Evolutionary conservation across 2,329 filamentous ascomycete species (phyloP).

Genomic region (Fusarium praegraminearum): DNA sequence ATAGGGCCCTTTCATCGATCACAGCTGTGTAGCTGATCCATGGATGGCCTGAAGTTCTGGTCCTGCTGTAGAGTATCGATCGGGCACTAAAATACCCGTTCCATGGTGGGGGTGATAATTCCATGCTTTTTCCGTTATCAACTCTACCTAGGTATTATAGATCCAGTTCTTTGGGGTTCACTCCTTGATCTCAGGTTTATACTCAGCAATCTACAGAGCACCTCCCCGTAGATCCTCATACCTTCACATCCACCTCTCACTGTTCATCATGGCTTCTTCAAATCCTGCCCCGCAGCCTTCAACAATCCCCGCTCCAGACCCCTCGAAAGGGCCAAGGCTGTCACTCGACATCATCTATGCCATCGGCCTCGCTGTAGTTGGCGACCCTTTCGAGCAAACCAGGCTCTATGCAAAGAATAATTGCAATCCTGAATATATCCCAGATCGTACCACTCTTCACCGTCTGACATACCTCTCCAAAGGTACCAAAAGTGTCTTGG

Average conservation of each 20-base stretch:
- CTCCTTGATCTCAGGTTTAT: too few species aligned
- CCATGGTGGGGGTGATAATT: not conserved
- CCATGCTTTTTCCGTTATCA: conserved; percentile 13
- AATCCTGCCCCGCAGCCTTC: not conserved
- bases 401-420: not conserved
- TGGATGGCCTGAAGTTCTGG: not conserved
- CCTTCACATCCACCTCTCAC: not conserved
- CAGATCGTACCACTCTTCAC: not conserved
- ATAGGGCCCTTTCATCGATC: not conserved
- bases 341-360: conserved; percentile 33
- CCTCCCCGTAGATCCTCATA: not conserved
- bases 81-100: not conserved
- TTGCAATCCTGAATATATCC: not conserved
- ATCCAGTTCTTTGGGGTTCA: not conserved
- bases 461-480: conserved; percentile 32
- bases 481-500: conserved; percentile 24
- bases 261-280: conserved; percentile 10
- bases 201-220: not conserved
- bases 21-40: not conserved
- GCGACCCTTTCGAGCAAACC: not conserved
- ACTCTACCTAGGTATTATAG: not conserved
- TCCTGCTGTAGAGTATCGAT: not conserved
- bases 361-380: conserved; percentile 8
- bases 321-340: conserved; percentile 10
- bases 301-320: not conserved